Evolutionary conservation across 768 basidiomycete species (phyloP), one percentile per base, ranked within the genome.

Genomic region (Suillus bovinus): DNA sequence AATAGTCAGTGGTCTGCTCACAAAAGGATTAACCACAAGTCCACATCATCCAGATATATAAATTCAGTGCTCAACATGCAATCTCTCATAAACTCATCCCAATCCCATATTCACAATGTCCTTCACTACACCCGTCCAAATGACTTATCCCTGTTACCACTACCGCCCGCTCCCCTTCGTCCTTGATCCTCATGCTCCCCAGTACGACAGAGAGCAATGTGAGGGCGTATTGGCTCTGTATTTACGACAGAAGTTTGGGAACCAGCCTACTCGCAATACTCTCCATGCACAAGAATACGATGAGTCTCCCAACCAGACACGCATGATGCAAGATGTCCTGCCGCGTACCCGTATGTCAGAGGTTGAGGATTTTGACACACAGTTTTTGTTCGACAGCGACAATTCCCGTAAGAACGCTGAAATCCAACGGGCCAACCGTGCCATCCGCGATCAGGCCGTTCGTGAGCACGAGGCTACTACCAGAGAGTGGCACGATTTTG

Each of bases 141-240:
- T 22, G n/a, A 10, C 44, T 46, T n/a, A 13, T 46, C 44, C 44
- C 22, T 24, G 11, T 46, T 16, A 22, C 14, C 24, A 4, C 14
- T 46, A 46, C 44, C 22, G 1, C 6, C 14, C 46, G 7, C 24
- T 47, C 24, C 22, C 22, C 22, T 47, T 47, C 22, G 13, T 13
- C 6, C 16, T 5, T 10, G 42, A 54, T 13, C 16, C 22, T 34
- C 36, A 47, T 52, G 11, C 80, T 33, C 76, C 77, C 11, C 67
- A 71, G 42, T 69, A 68, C 29, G 47, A 68, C 50, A 70, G 68
- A 56, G n/a, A 44, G n/a, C 44, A 5, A 44, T n/a, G n/a, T 44
- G 44, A 44, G 11, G n/a, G n/a, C 20, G 44, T 10, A 44, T 5
- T 2, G 2, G 44, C 44, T n/a, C 44, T 22, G n/a, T 13, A 44